These are phyloP conservation scores for Talaromyces proteolyticus DNA, from an alignment of 495 filamentous ascomycete species.

Conservation along the genomic window DNA sequence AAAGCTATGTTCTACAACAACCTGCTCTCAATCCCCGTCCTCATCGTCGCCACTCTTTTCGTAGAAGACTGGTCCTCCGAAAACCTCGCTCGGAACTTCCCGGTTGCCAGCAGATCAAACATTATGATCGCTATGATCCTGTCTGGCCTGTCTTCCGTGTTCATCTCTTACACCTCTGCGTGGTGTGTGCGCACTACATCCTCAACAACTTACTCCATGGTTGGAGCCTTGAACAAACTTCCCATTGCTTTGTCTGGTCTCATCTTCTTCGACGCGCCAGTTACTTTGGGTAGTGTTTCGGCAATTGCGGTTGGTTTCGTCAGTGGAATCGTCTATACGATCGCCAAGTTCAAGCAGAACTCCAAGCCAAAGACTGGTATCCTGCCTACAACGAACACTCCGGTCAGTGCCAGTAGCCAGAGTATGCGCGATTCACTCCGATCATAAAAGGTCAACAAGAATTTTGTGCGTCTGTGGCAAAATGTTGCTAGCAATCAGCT, in stretches of 20 bases:
- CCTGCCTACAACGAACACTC: conserved; percentile 60
- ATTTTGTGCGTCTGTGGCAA: too few relatives aligned
- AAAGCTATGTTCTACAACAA: conserved; percentile 99
- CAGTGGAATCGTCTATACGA: conserved; percentile 86
- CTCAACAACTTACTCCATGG: conserved; percentile 97
- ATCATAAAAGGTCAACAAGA: too few relatives aligned
- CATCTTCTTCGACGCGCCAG: conserved; percentile 89
- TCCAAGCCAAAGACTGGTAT: conserved; percentile 53
- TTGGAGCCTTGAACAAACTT: conserved; percentile 95
- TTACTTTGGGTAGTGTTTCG: conserved; percentile 86
- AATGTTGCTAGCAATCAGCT: too few relatives aligned
- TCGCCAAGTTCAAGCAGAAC: conserved; percentile 83
- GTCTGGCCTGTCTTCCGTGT: conserved; percentile 88
- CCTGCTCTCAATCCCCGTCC: conserved; percentile 89
- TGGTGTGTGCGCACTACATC: conserved; percentile 98
- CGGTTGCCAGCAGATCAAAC: conserved; percentile 62
- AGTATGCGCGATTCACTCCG: conserved; percentile 85
- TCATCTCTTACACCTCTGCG: conserved; percentile 97
- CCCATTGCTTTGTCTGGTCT: conserved; percentile 88
- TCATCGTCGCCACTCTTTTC: conserved; percentile 74
- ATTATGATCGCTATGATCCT: conserved; percentile 86
- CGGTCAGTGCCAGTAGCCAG: conserved; percentile 85
- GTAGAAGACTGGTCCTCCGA: conserved; percentile 86
- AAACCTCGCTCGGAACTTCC: conserved; percentile 88
- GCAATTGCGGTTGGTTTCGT: conserved; percentile 88